These are phyloP conservation scores for Novymonas esmeraldas DNA, from an alignment of 208 protist species.

Conservation along the genomic window DNA sequence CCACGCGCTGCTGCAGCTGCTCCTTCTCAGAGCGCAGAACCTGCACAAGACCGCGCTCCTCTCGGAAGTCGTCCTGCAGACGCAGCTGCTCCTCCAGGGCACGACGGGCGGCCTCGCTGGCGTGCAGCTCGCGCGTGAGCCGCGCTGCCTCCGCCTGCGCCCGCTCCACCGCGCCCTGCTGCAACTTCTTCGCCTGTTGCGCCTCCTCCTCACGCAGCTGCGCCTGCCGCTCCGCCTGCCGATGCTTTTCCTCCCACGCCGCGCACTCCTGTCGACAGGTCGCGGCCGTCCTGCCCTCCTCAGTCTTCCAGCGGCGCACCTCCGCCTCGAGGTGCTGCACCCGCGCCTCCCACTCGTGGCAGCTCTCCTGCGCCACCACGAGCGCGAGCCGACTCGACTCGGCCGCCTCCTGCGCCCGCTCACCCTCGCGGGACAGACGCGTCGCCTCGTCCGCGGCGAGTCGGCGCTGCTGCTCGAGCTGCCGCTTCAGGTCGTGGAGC, in stretches of 20 bases:
- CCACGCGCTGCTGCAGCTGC: slow-evolving; percentile 60
- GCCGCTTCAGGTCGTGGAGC: slow-evolving; percentile 31
- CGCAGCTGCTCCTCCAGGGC: slow-evolving; percentile 79
- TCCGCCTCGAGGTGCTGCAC: slow-evolving; percentile 36
- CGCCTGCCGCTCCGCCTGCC: slow-evolving; percentile 32
- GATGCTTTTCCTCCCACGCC: slow-evolving; percentile 43
- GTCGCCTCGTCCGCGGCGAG: slow-evolving; percentile 30
- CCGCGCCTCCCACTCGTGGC: slow-evolving; percentile 36
- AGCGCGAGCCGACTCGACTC: slow-evolving; percentile 15
- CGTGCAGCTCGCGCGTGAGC: slow-evolving; percentile 85
- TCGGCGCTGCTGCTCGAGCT: slow-evolving; percentile 36
- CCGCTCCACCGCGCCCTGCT: slow-evolving; percentile 45
- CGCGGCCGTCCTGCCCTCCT: slow-evolving; percentile 39
- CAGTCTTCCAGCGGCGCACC: slow-evolving; percentile 54
- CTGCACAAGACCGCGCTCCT: slow-evolving; percentile 41
- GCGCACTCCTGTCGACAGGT: slow-evolving; percentile 36
- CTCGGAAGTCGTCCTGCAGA: slow-evolving; percentile 50
- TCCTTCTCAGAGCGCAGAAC: slow-evolving; percentile 71
- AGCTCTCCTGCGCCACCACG: slow-evolving; percentile 24
- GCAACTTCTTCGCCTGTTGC: slow-evolving; percentile 25
- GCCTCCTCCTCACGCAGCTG: slow-evolving; percentile 45
- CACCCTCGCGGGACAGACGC: slow-evolving; percentile 22
- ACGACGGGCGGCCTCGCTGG: slow-evolving; percentile 82
- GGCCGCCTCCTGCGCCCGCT: slow-evolving; percentile 17
- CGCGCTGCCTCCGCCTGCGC: slow-evolving; percentile 58